Evolutionary conservation across 2,329 filamentous ascomycete species (phyloP).

Genomic region (Colletotrichum tofieldiae): DNA sequence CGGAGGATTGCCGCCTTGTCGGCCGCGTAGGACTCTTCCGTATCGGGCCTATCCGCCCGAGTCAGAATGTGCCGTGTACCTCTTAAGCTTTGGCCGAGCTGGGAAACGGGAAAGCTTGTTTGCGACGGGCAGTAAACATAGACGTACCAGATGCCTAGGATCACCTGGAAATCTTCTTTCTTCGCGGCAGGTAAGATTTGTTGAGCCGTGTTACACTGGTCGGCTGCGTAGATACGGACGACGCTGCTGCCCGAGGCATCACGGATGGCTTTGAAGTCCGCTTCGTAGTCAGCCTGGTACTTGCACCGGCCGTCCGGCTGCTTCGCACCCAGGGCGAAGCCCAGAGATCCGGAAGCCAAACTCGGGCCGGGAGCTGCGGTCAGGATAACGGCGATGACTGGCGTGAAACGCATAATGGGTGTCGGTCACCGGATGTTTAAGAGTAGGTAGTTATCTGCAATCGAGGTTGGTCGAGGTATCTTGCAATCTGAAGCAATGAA

Average conservation of each 20-base stretch:
- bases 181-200: slow-evolving; percentile 77
- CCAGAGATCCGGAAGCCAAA: slow-evolving; percentile 62
- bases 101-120: not conserved
- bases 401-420: slow-evolving; percentile 3
- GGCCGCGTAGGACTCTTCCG: slow-evolving; percentile 71
- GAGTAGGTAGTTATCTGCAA: not conserved
- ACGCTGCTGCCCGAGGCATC: slow-evolving; percentile 64
- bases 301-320: slow-evolving; percentile 75
- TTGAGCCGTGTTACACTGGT: slow-evolving; percentile 76
- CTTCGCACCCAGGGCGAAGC: slow-evolving; percentile 78
- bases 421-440: not conserved
- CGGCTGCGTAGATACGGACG: slow-evolving; percentile 78
- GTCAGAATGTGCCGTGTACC: slow-evolving; percentile 5
- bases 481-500: not conserved
- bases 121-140: slow-evolving; percentile 46
- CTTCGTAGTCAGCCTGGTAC: slow-evolving; percentile 72
- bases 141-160: slow-evolving; percentile 80
- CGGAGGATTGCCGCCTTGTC: slow-evolving; percentile 69
- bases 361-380: slow-evolving; percentile 52
- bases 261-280: slow-evolving; percentile 75
- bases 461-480: not conserved
- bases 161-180: slow-evolving; percentile 75
- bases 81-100: not conserved
- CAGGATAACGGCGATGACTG: slow-evolving; percentile 35
- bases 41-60: slow-evolving; percentile 67